phyloP scores from a whole-genome alignment of 257 asterid genomes.

The Solanum sejunctum region DNA sequence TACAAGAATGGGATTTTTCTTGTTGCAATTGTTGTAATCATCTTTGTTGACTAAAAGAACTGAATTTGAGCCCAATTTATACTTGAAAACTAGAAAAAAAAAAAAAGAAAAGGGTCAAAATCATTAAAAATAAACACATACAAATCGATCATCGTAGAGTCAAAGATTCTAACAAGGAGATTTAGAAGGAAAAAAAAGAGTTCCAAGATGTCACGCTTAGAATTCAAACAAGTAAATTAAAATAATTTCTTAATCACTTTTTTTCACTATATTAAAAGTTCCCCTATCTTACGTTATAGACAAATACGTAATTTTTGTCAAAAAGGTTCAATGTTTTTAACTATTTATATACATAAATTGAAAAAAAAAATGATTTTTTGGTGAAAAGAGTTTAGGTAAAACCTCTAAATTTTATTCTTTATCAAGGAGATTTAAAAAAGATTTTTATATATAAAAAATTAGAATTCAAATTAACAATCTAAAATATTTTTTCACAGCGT shows the following conservation, averaged over 20 bases:
- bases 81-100: constrained; percentile 26
- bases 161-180: neutral
- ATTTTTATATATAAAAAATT: neutral
- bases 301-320: neutral
- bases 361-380: too few relatives aligned
- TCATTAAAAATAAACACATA: neutral
- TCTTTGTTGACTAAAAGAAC: constrained; percentile 26
- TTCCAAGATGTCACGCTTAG: neutral
- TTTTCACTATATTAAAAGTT: too few relatives aligned
- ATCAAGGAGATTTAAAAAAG: neutral
- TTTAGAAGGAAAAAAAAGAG: neutral
- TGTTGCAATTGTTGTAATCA: constrained; percentile 38
- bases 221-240: neutral
- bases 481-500: too few relatives aligned
- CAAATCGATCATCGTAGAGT: neutral
- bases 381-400: neutral
- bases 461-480: neutral
- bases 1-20: constrained; percentile 12
- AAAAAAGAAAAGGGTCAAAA: neutral
- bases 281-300: neutral
- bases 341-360: neutral
- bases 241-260: too few relatives aligned
- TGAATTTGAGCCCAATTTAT: constrained; percentile 27
- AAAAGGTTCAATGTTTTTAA: too few relatives aligned
- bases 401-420: neutral